Percentiles rank a stretch among this genome's conserved stretches.
phyloP scores from a whole-genome alignment of 2,329 filamentous ascomycete genomes.

The Paecilomyces niveus region DNA sequence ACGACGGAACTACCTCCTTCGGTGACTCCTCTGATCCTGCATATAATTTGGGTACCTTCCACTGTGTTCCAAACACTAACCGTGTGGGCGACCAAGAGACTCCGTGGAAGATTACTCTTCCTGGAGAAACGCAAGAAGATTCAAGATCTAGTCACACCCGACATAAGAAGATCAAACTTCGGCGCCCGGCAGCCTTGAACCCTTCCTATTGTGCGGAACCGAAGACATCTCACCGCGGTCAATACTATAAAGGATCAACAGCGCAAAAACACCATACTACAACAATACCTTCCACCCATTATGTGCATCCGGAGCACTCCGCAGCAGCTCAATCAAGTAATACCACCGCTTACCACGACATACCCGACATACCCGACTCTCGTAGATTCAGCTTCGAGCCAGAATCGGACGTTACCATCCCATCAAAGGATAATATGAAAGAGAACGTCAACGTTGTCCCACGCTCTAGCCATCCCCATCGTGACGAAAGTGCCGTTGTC shows the following conservation, averaged over 20 bases:
- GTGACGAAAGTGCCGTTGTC: conserved; percentile 14
- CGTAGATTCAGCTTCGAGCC: neutral
- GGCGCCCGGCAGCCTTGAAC: neutral
- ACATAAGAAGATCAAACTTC: neutral
- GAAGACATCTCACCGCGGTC: neutral
- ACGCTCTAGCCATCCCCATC: conserved; percentile 13
- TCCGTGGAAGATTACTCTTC: conserved; percentile 29
- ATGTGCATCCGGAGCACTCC: neutral
- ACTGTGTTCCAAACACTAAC: conserved; percentile 21
- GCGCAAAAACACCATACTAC: neutral
- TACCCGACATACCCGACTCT: conserved; percentile 2
- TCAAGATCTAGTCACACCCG: conserved; percentile 3
- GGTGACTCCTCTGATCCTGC: conserved; percentile 17
- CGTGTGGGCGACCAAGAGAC: conserved; percentile 28
- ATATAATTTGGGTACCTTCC: conserved; percentile 26
- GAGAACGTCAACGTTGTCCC: conserved; percentile 3
- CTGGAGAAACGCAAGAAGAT: conserved; percentile 13
- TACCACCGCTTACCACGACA: neutral
- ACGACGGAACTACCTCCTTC: conserved; percentile 14
- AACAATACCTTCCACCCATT: too few species aligned
- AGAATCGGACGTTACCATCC: neutral
- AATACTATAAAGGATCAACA: neutral
- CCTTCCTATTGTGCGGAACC: neutral
- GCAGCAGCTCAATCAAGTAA: neutral
- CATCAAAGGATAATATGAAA: neutral